These are phyloP conservation scores for Populus tremula DNA, from an alignment of 345 rosid genomes.

Conservation along the genomic window DNA sequence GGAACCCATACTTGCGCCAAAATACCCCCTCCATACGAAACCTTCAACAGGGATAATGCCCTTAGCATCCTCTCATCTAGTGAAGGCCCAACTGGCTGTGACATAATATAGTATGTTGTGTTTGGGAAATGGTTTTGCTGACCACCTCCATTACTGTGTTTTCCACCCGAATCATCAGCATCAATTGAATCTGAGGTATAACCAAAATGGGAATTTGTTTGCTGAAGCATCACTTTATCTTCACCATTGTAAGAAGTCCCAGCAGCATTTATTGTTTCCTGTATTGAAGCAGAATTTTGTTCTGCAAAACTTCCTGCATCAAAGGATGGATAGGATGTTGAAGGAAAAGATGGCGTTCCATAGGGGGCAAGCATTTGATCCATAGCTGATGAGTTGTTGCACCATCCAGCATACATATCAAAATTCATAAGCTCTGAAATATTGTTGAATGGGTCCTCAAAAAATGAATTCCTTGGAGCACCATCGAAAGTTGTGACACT, in stretches of 20 bases:
- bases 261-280: slow-evolving; percentile 23
- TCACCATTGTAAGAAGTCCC: slow-evolving; percentile 39
- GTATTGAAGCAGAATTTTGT: slow-evolving; percentile 30
- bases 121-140: slow-evolving; percentile 26
- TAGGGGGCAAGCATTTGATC: slow-evolving; percentile 50
- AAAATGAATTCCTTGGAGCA: slow-evolving; percentile 29
- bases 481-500: slow-evolving; percentile 20
- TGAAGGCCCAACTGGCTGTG: slow-evolving; percentile 44
- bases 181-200: slow-evolving; percentile 28
- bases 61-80: slow-evolving; percentile 83
- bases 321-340: slow-evolving; percentile 37
- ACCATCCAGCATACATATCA: slow-evolving; percentile 63
- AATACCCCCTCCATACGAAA: slow-evolving; percentile 71
- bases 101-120: slow-evolving; percentile 20
- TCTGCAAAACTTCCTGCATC: slow-evolving; percentile 33
- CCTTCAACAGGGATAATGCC: slow-evolving; percentile 70
- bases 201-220: slow-evolving; percentile 27
- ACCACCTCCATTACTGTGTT: slow-evolving; percentile 22
- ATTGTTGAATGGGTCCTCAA: slow-evolving; percentile 49
- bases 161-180: slow-evolving; percentile 25
- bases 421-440: slow-evolving; percentile 59
- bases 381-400: slow-evolving; percentile 44
- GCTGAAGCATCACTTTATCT: slow-evolving; percentile 41
- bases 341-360: slow-evolving; percentile 39
- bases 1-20: slow-evolving; percentile 93